Percentiles rank a stretch among this genome's conserved stretches.
These are phyloP conservation scores for Elsinoe perseae DNA, from an alignment of 2,329 filamentous ascomycete species.

Conservation along the genomic window DNA sequence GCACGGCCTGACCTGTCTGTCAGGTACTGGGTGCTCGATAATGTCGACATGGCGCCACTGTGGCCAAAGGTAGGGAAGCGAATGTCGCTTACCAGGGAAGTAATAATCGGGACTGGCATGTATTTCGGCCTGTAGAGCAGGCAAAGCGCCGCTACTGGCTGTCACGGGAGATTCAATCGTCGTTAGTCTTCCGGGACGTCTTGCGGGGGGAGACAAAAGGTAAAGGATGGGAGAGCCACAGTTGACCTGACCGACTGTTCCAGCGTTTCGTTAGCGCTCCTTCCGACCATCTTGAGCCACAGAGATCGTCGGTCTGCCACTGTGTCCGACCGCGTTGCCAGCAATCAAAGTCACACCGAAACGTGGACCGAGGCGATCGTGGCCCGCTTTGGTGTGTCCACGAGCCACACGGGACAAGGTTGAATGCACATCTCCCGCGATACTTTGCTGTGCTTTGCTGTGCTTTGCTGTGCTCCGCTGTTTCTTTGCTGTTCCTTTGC, in stretches of 20 bases:
- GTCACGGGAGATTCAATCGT: slow-evolving; percentile 7
- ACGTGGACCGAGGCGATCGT: slow-evolving; percentile 16
- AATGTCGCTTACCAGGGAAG: not conserved
- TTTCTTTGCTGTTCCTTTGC: not conserved
- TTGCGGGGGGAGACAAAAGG: not conserved
- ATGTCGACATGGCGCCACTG: not conserved
- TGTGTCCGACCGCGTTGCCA: not conserved
- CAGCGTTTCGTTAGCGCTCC: slow-evolving; percentile 14
- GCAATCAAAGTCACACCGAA: slow-evolving; percentile 11
- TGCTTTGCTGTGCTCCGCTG: not conserved
- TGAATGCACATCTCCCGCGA: slow-evolving; percentile 7
- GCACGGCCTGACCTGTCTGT: not conserved
- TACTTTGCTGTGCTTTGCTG: slow-evolving; percentile 1
- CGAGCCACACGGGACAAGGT: slow-evolving; percentile 5
- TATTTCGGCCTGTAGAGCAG: not conserved
- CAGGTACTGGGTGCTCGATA: not conserved
- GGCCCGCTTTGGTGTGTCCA: not conserved
- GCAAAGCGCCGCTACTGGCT: slow-evolving; percentile 13
- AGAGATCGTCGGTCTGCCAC: slow-evolving; percentile 4
- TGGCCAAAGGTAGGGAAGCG: not conserved
- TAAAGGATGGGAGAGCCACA: slow-evolving; percentile 4
- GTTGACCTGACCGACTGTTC: slow-evolving; percentile 15
- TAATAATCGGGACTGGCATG: not conserved
- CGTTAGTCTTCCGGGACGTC: not conserved
- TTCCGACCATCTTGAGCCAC: slow-evolving; percentile 3